Percentiles rank a stretch among this genome's conserved stretches.
These are phyloP conservation scores for Infundibulicybe gibba DNA, from an alignment of 768 basidiomycete genomes.

Conservation along the genomic window DNA sequence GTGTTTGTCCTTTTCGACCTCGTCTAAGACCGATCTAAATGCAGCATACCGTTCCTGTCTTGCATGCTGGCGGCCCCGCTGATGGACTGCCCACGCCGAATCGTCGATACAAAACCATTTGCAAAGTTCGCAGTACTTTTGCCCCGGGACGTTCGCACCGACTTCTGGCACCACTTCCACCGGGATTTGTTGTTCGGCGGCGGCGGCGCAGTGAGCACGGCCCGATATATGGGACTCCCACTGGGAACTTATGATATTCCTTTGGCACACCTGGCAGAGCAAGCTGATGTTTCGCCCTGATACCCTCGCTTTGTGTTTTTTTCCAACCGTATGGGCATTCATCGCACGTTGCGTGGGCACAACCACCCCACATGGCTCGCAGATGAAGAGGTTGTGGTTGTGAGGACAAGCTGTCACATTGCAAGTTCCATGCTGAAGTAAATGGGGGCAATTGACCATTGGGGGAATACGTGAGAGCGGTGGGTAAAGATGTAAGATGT, in stretches of 20 bases:
- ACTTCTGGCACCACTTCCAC: constrained; percentile 26
- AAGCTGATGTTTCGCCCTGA: constrained; percentile 13
- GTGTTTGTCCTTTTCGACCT: constrained; percentile 53
- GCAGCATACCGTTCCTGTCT: constrained; percentile 32
- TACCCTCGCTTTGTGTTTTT: constrained; percentile 24
- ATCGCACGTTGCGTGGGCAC: constrained; percentile 18
- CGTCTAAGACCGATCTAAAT: constrained; percentile 41
- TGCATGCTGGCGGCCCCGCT: constrained; percentile 22
- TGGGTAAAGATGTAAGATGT: no score
- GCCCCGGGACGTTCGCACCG: constrained; percentile 5
- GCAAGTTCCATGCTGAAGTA: constrained; percentile 34
- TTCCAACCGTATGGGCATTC: constrained; percentile 23
- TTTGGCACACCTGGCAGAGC: constrained; percentile 28
- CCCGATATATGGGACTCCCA: constrained; percentile 17
- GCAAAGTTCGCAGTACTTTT: constrained; percentile 25
- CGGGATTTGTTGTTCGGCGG: constrained; percentile 11
- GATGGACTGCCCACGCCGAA: constrained; percentile 30
- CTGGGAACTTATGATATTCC: constrained; percentile 10
- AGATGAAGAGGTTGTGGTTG: constrained; percentile 32
- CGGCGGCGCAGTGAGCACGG: constrained; percentile 8
- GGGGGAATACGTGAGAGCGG: no score
- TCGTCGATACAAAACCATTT: constrained; percentile 16
- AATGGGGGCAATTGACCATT: constrained; percentile 27
- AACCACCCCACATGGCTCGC: constrained; percentile 34
- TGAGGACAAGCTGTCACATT: constrained; percentile 20